Evolutionary conservation across 176 grass and related monocot species (phyloP).

Genomic region (Melocanna baccifera): DNA sequence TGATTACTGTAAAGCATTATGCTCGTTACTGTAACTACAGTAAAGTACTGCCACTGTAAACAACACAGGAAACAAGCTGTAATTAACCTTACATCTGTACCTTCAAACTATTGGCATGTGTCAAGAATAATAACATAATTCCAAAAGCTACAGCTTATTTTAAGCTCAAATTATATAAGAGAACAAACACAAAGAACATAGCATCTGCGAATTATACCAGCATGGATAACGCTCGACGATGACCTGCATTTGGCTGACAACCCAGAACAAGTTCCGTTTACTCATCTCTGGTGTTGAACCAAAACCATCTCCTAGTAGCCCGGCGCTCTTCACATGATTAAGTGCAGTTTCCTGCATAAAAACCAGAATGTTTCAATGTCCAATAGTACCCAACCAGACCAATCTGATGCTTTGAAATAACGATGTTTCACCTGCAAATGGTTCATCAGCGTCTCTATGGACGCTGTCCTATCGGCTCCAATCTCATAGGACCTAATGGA

Average conservation of each 20-base stretch:
- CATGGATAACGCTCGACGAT: conserved; percentile 78
- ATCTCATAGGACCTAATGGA: conserved; percentile 95
- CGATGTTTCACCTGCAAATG: conserved; percentile 74
- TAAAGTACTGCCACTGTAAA: not conserved
- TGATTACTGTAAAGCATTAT: not conserved
- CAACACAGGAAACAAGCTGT: not conserved
- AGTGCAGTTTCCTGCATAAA: conserved; percentile 67
- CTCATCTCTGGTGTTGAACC: conserved; percentile 95
- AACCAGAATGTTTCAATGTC: not conserved
- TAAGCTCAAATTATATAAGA: not conserved
- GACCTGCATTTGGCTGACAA: conserved; percentile 94
- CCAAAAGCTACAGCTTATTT: not conserved
- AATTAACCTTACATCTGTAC: not conserved
- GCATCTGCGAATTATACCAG: conserved; percentile 56
- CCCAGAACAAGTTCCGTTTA: conserved; percentile 96
- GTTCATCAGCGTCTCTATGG: conserved; percentile 97
- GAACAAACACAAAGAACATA: not conserved
- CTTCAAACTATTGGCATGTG: not conserved
- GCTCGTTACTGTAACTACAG: not conserved
- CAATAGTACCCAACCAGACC: not conserved
- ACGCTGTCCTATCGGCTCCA: conserved; percentile 73
- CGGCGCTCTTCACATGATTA: conserved; percentile 87
- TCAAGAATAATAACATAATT: not conserved
- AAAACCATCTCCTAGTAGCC: conserved; percentile 83
- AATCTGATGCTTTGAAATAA: conserved; percentile 11